Conservation (phyloP, 2,329 filamentous ascomycete genomes). For the Botrytis galanthina region DNA sequence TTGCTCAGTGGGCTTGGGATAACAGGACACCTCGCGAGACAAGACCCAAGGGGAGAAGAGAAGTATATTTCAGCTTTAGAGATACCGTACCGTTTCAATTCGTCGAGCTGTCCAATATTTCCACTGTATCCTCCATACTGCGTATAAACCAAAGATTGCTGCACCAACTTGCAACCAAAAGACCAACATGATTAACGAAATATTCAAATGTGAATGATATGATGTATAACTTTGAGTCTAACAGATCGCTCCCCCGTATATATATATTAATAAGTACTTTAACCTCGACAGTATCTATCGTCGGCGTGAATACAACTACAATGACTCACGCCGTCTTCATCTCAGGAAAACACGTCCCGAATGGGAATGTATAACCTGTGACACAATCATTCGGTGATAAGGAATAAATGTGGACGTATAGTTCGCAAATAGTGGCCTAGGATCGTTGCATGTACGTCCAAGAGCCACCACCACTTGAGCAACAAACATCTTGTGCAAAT, state of each 20-base stretch:
- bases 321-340: neutral
- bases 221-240: neutral
- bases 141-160: neutral
- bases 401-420: neutral
- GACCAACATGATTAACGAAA: neutral
- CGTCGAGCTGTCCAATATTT: neutral
- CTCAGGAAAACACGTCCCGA: conserved; percentile 11
- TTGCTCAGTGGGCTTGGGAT: neutral
- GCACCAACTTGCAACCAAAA: conserved; percentile 5
- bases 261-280: neutral
- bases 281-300: neutral
- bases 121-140: neutral
- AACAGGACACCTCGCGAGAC: too few species aligned
- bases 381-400: neutral
- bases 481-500: neutral
- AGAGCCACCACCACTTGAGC: too few species aligned
- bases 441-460: neutral
- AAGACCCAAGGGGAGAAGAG: neutral
- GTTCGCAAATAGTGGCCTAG: neutral
- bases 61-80: neutral
- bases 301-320: neutral
- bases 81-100: neutral
- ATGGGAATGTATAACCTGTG: conserved; percentile 8
- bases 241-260: neutral
- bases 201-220: too few species aligned